These are phyloP conservation scores for Aureobasidium sp. DNA, from an alignment of 2,329 filamentous ascomycete species.

Conservation along the genomic window DNA sequence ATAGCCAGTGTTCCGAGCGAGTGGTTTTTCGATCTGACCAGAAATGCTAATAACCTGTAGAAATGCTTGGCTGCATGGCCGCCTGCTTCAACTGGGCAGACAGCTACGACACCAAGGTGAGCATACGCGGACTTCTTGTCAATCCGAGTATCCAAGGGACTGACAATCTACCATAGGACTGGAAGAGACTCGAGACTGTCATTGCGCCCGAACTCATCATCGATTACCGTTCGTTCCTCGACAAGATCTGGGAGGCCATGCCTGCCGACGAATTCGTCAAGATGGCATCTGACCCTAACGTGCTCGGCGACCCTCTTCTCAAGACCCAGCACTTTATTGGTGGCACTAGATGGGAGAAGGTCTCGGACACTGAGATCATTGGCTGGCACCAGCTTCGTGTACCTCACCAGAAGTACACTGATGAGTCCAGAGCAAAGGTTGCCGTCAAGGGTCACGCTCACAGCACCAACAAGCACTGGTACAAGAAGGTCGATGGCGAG, in stretches of 20 bases:
- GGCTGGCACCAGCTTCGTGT: conserved; percentile 51
- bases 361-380: conserved; percentile 38
- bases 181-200: conserved; percentile 49
- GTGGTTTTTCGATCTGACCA: neutral
- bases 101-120: conserved; percentile 53
- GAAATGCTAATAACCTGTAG: conserved; percentile 15
- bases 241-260: conserved; percentile 49
- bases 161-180: conserved; percentile 33
- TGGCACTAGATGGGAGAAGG: conserved; percentile 43
- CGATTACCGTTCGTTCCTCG: conserved; percentile 56
- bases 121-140: neutral
- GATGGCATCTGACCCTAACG: conserved; percentile 43
- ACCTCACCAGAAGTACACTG: conserved; percentile 48
- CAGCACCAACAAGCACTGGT: conserved; percentile 45
- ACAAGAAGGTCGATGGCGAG: conserved; percentile 47
- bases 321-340: conserved; percentile 52
- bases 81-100: conserved; percentile 48
- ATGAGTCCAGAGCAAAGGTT: conserved; percentile 38
- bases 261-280: conserved; percentile 44
- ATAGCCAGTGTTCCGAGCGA: neutral
- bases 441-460: conserved; percentile 49
- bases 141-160: neutral
- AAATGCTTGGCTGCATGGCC: conserved; percentile 27
- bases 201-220: conserved; percentile 56
- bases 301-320: conserved; percentile 46